phyloP scores from a whole-genome alignment of 179 eudicot species.

The Carnegiea gigantea region DNA sequence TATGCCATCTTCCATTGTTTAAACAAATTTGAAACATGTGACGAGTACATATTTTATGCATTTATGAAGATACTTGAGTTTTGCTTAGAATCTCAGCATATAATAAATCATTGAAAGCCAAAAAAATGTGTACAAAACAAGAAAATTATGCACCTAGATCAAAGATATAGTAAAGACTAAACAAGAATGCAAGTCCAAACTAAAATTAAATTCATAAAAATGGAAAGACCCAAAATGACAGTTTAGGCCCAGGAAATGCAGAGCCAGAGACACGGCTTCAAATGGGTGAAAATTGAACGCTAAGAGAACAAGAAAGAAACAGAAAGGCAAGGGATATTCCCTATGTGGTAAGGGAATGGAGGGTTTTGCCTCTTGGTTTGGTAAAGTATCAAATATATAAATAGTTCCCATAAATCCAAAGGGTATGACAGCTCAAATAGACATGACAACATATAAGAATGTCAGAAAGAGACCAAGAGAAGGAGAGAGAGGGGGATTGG shows the following conservation, averaged over 20 bases:
- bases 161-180: background rate
- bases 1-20: too few relatives aligned
- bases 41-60: too few relatives aligned
- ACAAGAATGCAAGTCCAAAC: background rate
- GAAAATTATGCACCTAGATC: too few relatives aligned
- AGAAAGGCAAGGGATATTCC: conserved; percentile 1
- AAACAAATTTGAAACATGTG: too few relatives aligned
- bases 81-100: too few relatives aligned
- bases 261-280: background rate
- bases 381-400: background rate
- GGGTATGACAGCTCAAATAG: conserved; percentile 28
- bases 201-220: background rate
- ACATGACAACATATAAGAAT: conserved; percentile 20
- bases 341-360: conserved; percentile 15
- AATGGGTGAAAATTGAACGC: background rate
- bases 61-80: too few relatives aligned
- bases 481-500: background rate
- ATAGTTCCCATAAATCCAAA: background rate
- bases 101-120: too few relatives aligned
- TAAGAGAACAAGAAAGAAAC: background rate
- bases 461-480: conserved; percentile 14
- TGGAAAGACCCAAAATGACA: background rate
- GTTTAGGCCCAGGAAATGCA: background rate
- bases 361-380: conserved; percentile 10
- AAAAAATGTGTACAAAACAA: too few relatives aligned